Base-by-base conservation (phyloP, 2,329 filamentous ascomycete genomes). In the Xylariaceae sp. region DNA sequence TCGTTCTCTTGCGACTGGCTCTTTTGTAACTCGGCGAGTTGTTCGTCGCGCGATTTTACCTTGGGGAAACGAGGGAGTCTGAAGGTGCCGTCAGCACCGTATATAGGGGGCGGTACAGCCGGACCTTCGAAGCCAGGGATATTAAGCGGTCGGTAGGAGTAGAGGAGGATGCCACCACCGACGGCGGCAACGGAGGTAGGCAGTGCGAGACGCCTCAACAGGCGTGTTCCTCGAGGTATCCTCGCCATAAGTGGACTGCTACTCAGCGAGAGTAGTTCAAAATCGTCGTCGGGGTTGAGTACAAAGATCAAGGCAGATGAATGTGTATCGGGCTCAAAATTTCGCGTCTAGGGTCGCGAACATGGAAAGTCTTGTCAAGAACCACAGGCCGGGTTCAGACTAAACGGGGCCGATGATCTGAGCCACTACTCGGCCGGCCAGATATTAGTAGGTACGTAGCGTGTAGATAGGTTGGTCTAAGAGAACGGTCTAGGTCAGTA, bases 81-180 rank as follows among this genome's bases (percentile, higher is more conserved):
- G 70, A 89, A 87, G 52, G 80, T 77, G 60, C 86, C 86, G 61
- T 85, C 84, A 60, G 84, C 79, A 62, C 83, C 83, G 66, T 84
- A 87, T 55, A 83, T 84, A 2, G 86, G 86, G 19, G 86, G 86
- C 37, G 86, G 85, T 1, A 89, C 87, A 3, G 80, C 82, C 3
- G 86, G 80, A 9, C 81, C 80, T 60, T 87, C 84, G 60, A 78
- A 80, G 50, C 87, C 87, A 46, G 86, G 86, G 57, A 90, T 86
- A 68, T 87, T 83, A 65, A 85, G 80, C 9, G 87, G 87, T 39
- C 86, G 82, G 71, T 88, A 87, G 60, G 73, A 72, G 66, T 78
- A 80, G 61, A 80, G 66, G 37, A 76, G 66, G 52, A 75, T 74
- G 57, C 74, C 73, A 62, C 67, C 68, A 31, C 75, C 74, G 29